phyloP scores from a whole-genome alignment of 169 alveolate genomes.

The Cystoisospora suis region DNA sequence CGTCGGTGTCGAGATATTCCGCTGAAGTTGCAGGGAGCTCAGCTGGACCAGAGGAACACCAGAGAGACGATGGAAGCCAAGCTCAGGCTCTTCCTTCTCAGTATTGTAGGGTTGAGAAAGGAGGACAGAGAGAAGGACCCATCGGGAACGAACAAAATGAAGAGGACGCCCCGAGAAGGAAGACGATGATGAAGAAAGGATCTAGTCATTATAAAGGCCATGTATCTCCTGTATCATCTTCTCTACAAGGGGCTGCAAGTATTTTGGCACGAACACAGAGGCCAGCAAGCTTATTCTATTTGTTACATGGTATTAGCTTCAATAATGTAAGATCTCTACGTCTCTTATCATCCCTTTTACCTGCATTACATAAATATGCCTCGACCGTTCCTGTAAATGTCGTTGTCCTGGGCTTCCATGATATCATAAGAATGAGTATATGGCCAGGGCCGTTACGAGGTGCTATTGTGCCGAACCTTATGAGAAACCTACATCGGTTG shows the following conservation, averaged over 20 bases:
- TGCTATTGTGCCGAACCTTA: not conserved
- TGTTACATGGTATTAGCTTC: constrained; percentile 5
- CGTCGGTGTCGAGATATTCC: too few relatives aligned
- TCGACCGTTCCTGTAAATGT: constrained; percentile 2
- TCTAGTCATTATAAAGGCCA: too few relatives aligned
- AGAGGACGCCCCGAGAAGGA: too few relatives aligned
- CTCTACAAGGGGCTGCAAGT: not conserved
- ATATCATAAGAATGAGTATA: not conserved
- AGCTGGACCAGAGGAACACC: too few relatives aligned
- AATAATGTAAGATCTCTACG: not conserved
- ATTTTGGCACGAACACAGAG: constrained; percentile 4
- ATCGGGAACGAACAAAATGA: too few relatives aligned
- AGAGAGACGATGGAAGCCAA: too few relatives aligned
- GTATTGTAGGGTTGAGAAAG: too few relatives aligned
- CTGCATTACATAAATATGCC: constrained; percentile 6
- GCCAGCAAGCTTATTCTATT: constrained; percentile 5
- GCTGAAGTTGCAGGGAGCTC: too few relatives aligned
- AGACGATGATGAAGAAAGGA: too few relatives aligned
- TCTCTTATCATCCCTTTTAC: not conserved
- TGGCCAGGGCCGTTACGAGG: constrained; percentile 29
- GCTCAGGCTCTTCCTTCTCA: too few relatives aligned
- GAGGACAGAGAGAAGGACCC: too few relatives aligned
- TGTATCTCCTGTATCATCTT: too few relatives aligned
- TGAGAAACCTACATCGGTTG: not conserved
- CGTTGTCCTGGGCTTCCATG: constrained; percentile 31